Evolutionary conservation across 2,329 filamentous ascomycete genomes (phyloP), one percentile per base, ranked within the genome.

Genomic region (Alternaria incomplexa): DNA sequence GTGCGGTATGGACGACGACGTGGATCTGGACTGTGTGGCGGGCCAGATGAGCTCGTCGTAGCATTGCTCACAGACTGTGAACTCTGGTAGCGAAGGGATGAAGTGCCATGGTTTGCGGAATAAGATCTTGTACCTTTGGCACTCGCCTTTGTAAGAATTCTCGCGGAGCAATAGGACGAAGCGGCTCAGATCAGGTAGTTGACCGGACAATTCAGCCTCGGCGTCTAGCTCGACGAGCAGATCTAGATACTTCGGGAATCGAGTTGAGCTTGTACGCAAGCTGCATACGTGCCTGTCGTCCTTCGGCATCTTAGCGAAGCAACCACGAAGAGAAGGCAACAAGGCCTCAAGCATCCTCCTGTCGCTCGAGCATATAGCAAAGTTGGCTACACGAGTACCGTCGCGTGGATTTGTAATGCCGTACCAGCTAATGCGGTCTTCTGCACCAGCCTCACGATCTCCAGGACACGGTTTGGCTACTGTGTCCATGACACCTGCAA

Each of bases 51-150:
- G 87, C 22, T 93, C 89, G 15, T 92, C 87, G 76, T 91, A 97
- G 78, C 94, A 98, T 78, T 95, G 92, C 67, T 91, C 89, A 79
- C 94, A 98, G 5, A 97, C 90, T 1, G 91, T 93, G 72, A 97
- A 88, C 51, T 93, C 87, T 0, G 91, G 92, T 0, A 96, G 82
- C 13, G 87, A 84, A 1, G 91, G 88, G 77, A 96, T 93, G 58
- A 87, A 89, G 77, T 96, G 90, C 94, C 94, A 97, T 43, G 85
- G 82, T 12, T 85, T 86, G 58, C 88, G 85, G n/a, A 83, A 78
- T 3, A 91, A 80, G 5, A 88, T 84, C n/a, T 84, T 86, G 74
- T 91, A 88, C 32, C 88, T 85, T 20, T 83, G 82, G 74, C 93
- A 96, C 74, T 93, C 88, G 26, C 64, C 62, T 53, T 77, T 78